Percentiles rank a stretch among this genome's conserved stretches.
phyloP scores from a whole-genome alignment of 371 early-diverging fungal species.

The Coemansia sp. region DNA sequence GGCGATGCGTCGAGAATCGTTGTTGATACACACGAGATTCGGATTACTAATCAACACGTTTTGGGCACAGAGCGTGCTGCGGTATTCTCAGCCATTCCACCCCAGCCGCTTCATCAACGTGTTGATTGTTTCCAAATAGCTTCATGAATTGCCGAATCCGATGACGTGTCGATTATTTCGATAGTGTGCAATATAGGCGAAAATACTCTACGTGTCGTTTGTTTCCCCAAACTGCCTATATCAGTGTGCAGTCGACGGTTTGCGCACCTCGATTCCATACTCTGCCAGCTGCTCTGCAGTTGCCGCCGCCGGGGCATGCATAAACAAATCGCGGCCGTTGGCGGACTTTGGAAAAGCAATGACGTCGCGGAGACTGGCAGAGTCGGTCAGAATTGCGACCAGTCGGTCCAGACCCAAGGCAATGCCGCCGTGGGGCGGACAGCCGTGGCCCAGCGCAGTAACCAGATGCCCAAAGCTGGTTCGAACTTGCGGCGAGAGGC shows the following conservation, averaged over 20 bases:
- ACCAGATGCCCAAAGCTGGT: slow-evolving; percentile 78
- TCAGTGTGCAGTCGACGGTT: neutral
- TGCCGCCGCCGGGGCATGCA: slow-evolving; percentile 72
- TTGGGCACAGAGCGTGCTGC: too few relatives aligned
- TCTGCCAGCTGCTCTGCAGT: slow-evolving; percentile 64
- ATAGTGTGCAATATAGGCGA: too few relatives aligned
- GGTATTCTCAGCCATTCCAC: too few relatives aligned
- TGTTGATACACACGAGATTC: too few relatives aligned
- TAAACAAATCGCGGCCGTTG: slow-evolving; percentile 79
- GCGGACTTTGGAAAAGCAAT: slow-evolving; percentile 92
- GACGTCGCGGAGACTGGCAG: slow-evolving; percentile 81
- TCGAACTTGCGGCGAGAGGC: slow-evolving; percentile 55
- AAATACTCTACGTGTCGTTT: too few relatives aligned
- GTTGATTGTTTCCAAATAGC: too few relatives aligned
- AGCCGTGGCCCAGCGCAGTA: slow-evolving; percentile 77
- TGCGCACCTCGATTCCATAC: slow-evolving; percentile 52
- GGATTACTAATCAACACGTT: too few relatives aligned
- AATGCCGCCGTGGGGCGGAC: slow-evolving; percentile 92
- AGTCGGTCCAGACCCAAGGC: slow-evolving; percentile 88
- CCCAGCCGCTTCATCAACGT: too few relatives aligned
- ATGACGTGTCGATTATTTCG: too few relatives aligned
- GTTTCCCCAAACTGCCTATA: neutral
- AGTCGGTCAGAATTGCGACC: slow-evolving; percentile 72
- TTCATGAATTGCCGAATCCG: too few relatives aligned
- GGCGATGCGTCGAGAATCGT: too few relatives aligned